phyloP scores from a whole-genome alignment of 75 land plant genomes.

The Picea glauca region DNA sequence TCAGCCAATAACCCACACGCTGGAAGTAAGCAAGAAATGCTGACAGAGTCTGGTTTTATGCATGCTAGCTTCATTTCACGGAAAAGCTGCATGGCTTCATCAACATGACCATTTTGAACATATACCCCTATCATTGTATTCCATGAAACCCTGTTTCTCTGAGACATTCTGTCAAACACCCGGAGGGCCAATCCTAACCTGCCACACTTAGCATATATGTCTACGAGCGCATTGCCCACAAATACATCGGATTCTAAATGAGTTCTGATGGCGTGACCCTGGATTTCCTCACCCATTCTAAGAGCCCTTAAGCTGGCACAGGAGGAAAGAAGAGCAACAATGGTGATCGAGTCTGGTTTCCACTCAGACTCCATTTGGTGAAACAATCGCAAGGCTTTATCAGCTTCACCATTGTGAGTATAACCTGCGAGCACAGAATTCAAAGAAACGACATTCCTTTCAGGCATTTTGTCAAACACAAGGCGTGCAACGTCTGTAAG shows the following conservation, averaged over 20 bases:
- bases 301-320: conserved; percentile 2
- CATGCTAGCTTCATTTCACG: conserved; percentile 18
- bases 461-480: conserved; percentile 12
- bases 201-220: not conserved
- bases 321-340: conserved; percentile 9
- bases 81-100: conserved; percentile 31
- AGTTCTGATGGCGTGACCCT: too few species aligned
- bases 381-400: conserved; percentile 10
- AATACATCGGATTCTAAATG: too few species aligned
- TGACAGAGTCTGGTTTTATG: conserved; percentile 35
- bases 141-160: conserved; percentile 48
- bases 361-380: conserved; percentile 1
- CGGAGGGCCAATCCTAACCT: conserved; percentile 6
- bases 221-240: too few species aligned
- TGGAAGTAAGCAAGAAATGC: conserved; percentile 43
- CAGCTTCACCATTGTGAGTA: conserved; percentile 3
- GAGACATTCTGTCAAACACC: conserved; percentile 32
- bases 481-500: conserved; percentile 6
- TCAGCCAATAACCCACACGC: conserved; percentile 35
- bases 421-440: conserved; percentile 15
- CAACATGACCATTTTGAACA: conserved; percentile 37
- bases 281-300: too few species aligned
- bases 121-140: conserved; percentile 60
- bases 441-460: conserved; percentile 7
- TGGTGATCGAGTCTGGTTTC: conserved; percentile 4